These are phyloP conservation scores for Tetrahymena borealis DNA, from an alignment of 73 alveolate species.

Conservation along the genomic window DNA sequence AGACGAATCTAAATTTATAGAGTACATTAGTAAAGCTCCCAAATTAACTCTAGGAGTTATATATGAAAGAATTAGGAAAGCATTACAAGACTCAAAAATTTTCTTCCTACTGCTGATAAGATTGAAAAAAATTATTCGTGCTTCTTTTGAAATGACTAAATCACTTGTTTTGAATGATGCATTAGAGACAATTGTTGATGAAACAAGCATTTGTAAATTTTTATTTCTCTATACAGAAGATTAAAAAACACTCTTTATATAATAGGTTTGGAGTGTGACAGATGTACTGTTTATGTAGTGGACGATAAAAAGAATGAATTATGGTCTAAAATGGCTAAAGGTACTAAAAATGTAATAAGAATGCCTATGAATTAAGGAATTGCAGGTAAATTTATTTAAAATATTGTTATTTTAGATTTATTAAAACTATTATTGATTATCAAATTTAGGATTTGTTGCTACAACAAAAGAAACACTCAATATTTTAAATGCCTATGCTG, in stretches of 20 bases:
- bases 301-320: slow-evolving; percentile 74
- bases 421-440: background rate
- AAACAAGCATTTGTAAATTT: slow-evolving; percentile 19
- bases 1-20: background rate
- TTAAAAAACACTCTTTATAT: background rate
- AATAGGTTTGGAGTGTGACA: slow-evolving; percentile 54
- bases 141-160: slow-evolving; percentile 27
- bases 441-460: slow-evolving; percentile 16
- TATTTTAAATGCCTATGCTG: slow-evolving; percentile 53
- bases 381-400: slow-evolving; percentile 24
- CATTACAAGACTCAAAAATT: background rate
- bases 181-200: slow-evolving; percentile 39
- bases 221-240: background rate
- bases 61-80: background rate
- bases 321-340: slow-evolving; percentile 74
- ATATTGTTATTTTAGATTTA: background rate
- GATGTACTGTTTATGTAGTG: slow-evolving; percentile 59
- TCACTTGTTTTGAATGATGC: slow-evolving; percentile 40
- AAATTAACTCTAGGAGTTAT: background rate
- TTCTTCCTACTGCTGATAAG: background rate
- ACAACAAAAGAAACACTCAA: slow-evolving; percentile 34
- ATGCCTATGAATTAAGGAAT: slow-evolving; percentile 59
- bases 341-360: slow-evolving; percentile 49
- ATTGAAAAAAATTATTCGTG: slow-evolving; percentile 16
- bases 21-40: background rate